Evolutionary conservation across 257 asterid species (phyloP), one percentile per base, ranked within the genome.

Genomic region (Nicotiana tabacum): DNA sequence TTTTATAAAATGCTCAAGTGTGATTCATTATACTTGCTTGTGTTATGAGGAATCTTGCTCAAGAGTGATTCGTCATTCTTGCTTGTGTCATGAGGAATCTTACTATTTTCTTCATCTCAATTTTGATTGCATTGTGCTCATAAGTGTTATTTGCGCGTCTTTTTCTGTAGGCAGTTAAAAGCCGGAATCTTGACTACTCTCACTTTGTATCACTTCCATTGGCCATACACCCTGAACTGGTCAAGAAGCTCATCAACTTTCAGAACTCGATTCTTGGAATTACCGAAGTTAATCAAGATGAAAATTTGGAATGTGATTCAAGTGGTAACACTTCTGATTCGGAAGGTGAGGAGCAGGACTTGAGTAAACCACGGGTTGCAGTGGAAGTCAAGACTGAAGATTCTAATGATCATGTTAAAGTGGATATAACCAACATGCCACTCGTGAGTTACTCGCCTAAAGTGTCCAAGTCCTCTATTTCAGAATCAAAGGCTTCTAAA

Each of bases 141-240:
- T 80, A 43, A 48, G 43, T 64, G 46, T 82, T 58, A 39, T 77
- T 72, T 27, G 64, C 70, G 29, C 61, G 77, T 87, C 65, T 76
- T 79, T 80, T 84, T 85, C 85, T 77, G 86, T 97, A 96, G 99
- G 92, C 88, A 61, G 92, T 91, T 48, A 90, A 91, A 83, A 91
- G 98, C 89, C 92, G 90, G 83, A 85, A 81, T 66, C 86, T 94
- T 27, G 98, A 94, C 85, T 96, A 93, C 87, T 93, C 99, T 83
- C 98, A 96, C 95, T 96, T 96, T 80, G 91, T 96, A 74, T 96
- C 99, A 39, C 98, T 96, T 89, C 99, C 99, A 69, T 86, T 96
- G 93, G 98, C 99, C 78, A 83, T 89, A 82, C 90, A 96, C 84
- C 92, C 95, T 78, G 93, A 88, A 84, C 89, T 96, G 87, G 95